Conservation (phyloP, 129 eudicot genomes). For the Pittosporum tobira region DNA sequence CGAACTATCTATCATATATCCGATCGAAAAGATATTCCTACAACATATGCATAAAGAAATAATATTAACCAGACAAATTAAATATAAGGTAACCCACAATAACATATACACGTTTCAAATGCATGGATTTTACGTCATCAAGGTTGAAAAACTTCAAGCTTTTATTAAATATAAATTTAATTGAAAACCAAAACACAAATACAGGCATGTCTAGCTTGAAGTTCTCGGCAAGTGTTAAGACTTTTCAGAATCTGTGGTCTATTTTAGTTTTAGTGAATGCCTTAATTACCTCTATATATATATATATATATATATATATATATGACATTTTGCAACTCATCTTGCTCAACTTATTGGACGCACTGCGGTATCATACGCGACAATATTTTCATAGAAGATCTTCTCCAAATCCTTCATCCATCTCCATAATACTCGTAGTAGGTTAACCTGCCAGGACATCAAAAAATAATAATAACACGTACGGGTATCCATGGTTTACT, state of each 20-base stretch:
- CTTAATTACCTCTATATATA: too few relatives aligned
- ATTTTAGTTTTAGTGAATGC: too few relatives aligned
- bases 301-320: too few relatives aligned
- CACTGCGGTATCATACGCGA: conserved; percentile 84
- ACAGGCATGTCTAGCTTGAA: neutral
- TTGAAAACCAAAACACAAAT: neutral
- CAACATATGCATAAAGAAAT: too few relatives aligned
- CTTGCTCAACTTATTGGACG: conserved; percentile 81
- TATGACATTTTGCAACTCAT: conserved; percentile 60
- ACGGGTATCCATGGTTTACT: too few relatives aligned
- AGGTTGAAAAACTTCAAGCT: conserved; percentile 12
- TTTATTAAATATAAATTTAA: conserved; percentile 5
- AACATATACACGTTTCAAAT: neutral
- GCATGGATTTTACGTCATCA: neutral
- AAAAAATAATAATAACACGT: too few relatives aligned
- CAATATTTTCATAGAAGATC: conserved; percentile 81
- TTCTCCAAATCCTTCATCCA: conserved; percentile 98
- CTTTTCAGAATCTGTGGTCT: too few relatives aligned
- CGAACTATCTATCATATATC: neutral
- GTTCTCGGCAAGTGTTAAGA: neutral
- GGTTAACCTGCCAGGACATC: conserved; percentile 58
- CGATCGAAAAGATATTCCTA: too few relatives aligned
- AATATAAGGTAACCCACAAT: neutral
- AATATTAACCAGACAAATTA: conserved; percentile 19
- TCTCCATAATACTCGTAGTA: conserved; percentile 57